Evolutionary conservation across 108 stramenopile genomes (phyloP), one percentile per base, ranked within the genome.

Genomic region (Cylindrotheca fusiformis): DNA sequence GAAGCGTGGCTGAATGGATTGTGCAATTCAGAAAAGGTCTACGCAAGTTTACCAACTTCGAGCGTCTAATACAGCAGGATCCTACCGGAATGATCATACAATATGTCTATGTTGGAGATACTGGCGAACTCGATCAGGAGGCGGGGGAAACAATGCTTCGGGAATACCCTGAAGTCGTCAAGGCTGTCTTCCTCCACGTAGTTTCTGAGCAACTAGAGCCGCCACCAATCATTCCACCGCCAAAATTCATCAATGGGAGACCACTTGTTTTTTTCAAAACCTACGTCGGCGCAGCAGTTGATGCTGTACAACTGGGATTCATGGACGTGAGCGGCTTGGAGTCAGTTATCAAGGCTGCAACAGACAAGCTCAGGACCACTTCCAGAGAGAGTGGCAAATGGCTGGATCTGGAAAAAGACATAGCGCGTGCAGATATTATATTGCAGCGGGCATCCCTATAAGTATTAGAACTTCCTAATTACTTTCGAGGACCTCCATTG

Each of bases 51-150:
- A 77, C 67, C 20, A 96, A 95, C 58, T 96, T 97, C 77, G 90
- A 94, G 58, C 77, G 76, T 50, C 61, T 96, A 44, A 49, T 95
- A 0, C 75, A 88, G 72, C 87, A 91, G 63, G 91, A 92, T 79
- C 91, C 87, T 10, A 88, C 93, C 8, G 67, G 79, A 52, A 80
- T 78, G 29, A 84, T 93, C 19, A 29, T 79, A 50, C 81, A 84
- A 63, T 97, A 97, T 67, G 76, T 97, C 4, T 95, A 95, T 56
- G 87, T 97, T 26, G 97, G 97, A 5, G 97, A 97, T 55, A 94
- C 93, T 8, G 97, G 97, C 28, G 97, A 97, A 66, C 58, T 91
- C 19, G 97, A 97, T 58, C 82, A 88, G 67, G 85, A 96, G 69
- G 95, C 95, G 1, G 91, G 87, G 2, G 94, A 95, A 67, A 84